Conservation (phyloP, 441 rosid genomes). For the Theobroma grandiflorum region DNA sequence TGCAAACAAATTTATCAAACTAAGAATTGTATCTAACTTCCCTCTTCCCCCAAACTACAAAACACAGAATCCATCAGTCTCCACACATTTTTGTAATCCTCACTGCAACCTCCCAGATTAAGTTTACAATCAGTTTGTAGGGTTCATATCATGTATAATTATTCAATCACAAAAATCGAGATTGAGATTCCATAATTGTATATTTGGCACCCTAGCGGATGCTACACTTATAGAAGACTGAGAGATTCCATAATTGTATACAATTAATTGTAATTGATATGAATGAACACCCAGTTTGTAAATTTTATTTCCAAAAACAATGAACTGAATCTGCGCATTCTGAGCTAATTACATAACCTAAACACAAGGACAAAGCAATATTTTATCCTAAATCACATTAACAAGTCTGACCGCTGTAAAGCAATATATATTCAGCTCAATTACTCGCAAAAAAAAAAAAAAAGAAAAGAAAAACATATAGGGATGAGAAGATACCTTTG, state of each 20-base stretch:
- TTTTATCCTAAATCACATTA: background rate
- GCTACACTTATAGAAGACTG: background rate
- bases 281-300: background rate
- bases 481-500: slow-evolving; percentile 58
- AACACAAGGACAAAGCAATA: background rate
- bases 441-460: background rate
- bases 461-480: background rate
- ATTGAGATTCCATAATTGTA: too few species aligned
- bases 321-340: background rate
- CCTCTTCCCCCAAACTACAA: too few species aligned
- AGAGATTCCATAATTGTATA: background rate
- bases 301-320: background rate
- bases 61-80: too few species aligned
- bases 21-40: too few species aligned
- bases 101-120: too few species aligned
- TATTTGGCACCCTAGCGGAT: background rate
- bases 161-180: background rate
- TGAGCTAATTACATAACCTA: background rate
- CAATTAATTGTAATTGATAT: background rate
- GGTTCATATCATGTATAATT: background rate
- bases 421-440: background rate
- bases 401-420: background rate
- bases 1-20: background rate
- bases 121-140: background rate
- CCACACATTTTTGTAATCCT: too few species aligned